These are phyloP conservation scores for Lactarius hatsudake DNA, from an alignment of 768 basidiomycete species.

Conservation along the genomic window DNA sequence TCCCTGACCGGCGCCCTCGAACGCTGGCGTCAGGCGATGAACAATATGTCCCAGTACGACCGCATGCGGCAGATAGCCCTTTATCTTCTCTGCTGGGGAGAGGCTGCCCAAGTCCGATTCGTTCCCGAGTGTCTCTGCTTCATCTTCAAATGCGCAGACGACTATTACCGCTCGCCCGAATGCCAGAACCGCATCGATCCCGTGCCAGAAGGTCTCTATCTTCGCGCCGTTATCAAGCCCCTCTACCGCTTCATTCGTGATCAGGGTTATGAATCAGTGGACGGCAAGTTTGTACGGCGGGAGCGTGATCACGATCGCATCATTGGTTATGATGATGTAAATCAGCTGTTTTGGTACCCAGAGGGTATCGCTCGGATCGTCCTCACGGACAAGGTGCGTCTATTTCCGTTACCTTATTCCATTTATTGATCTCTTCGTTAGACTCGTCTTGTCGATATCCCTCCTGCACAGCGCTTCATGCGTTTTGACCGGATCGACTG, in stretches of 20 bases:
- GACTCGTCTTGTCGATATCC: conserved; percentile 88
- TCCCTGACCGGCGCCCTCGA: conserved; percentile 81
- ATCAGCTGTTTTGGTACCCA: conserved; percentile 99
- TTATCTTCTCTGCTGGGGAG: conserved; percentile 95
- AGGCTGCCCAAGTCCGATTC: conserved; percentile 96
- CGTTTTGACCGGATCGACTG: conserved; percentile 81
- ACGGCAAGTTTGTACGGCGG: conserved; percentile 90
- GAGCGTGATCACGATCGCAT: conserved; percentile 93
- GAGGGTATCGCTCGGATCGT: conserved; percentile 94
- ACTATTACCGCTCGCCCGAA: conserved; percentile 98
- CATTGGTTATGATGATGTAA: conserved; percentile 98
- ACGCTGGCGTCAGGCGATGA: conserved; percentile 97
- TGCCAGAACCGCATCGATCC: conserved; percentile 91
- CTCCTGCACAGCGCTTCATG: conserved; percentile 93
- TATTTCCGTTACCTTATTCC: neutral
- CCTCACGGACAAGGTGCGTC: conserved; percentile 77
- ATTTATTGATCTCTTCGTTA: conserved; percentile 33
- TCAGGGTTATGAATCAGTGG: conserved; percentile 94
- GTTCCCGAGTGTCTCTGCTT: conserved; percentile 96
- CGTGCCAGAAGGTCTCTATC: conserved; percentile 93
- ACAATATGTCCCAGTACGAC: conserved; percentile 98
- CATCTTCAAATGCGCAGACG: conserved; percentile 99
- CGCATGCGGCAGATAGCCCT: conserved; percentile 94
- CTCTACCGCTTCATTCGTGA: conserved; percentile 96
- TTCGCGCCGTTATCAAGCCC: conserved; percentile 87